phyloP scores from a whole-genome alignment of 179 eudicot species.

The Nepenthes alata region DNA sequence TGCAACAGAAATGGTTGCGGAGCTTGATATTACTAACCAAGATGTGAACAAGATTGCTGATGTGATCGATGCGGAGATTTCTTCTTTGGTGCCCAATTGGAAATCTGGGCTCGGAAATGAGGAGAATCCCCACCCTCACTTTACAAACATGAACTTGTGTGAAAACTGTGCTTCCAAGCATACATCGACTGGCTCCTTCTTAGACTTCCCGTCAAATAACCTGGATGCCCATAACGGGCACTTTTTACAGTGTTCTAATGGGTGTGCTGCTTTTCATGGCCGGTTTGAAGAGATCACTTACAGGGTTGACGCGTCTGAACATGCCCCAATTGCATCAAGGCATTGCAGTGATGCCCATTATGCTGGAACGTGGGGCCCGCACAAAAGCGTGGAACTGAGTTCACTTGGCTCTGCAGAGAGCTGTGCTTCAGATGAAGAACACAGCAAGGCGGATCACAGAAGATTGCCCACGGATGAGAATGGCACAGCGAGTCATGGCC shows the following conservation, averaged over 20 bases:
- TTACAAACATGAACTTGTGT: slow-evolving; percentile 12
- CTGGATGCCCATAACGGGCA: slow-evolving; percentile 5
- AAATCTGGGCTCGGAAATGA: slow-evolving; percentile 13
- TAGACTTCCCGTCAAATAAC: slow-evolving; percentile 13
- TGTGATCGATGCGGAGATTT: slow-evolving; percentile 46
- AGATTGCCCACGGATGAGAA: not conserved
- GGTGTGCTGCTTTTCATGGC: slow-evolving; percentile 39
- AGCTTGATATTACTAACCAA: slow-evolving; percentile 46
- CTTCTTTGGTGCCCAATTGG: slow-evolving; percentile 48
- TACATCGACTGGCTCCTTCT: slow-evolving; percentile 15
- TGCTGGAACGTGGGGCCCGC: slow-evolving; percentile 14
- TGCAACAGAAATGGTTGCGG: slow-evolving; percentile 57
- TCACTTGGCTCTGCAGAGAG: slow-evolving; percentile 14
- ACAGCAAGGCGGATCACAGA: slow-evolving; percentile 5
- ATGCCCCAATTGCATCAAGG: not conserved
- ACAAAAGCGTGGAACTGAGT: slow-evolving; percentile 25
- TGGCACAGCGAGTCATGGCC: not conserved
- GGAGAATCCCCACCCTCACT: slow-evolving; percentile 21
- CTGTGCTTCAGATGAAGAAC: slow-evolving; percentile 16
- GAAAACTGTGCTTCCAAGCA: slow-evolving; percentile 32
- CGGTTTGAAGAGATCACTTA: slow-evolving; percentile 60
- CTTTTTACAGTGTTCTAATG: slow-evolving; percentile 20
- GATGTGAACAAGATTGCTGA: slow-evolving; percentile 52
- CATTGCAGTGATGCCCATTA: slow-evolving; percentile 2
- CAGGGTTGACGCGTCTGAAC: slow-evolving; percentile 31